Evolutionary conservation across 805 yeast genomes (phyloP).

Genomic region (Pichia sporocuriosa): DNA sequence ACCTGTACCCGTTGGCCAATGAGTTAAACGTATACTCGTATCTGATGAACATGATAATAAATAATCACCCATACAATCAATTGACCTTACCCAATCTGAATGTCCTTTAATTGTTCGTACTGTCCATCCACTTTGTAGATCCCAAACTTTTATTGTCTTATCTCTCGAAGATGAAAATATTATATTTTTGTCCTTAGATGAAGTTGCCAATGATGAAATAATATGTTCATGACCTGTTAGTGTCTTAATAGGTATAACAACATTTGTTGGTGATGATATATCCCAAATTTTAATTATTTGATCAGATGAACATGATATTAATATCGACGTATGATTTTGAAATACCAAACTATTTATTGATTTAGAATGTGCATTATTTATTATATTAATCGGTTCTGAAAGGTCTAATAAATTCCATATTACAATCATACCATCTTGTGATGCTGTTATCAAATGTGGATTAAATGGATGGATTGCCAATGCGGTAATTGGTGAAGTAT

Average conservation of each 20-base stretch:
- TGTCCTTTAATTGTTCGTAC: constrained; percentile 66
- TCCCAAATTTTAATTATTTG: constrained; percentile 66
- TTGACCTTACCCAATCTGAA: constrained; percentile 74
- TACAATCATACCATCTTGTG: constrained; percentile 64
- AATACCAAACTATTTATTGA: constrained; percentile 53
- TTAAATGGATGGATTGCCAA: constrained; percentile 70
- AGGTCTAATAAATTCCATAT: constrained; percentile 65
- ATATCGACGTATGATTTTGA: constrained; percentile 33
- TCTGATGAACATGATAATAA: constrained; percentile 74
- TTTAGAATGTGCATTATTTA: constrained; percentile 69
- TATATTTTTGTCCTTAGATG: constrained; percentile 37
- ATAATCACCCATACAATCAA: constrained; percentile 42
- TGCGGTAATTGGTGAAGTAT: constrained; percentile 52
- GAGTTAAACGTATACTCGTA: constrained; percentile 62
- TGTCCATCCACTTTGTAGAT: constrained; percentile 61
- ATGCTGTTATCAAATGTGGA: constrained; percentile 57
- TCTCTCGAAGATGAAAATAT: constrained; percentile 63
- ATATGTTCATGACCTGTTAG: constrained; percentile 85
- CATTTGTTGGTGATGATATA: constrained; percentile 22
- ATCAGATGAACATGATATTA: constrained; percentile 49
- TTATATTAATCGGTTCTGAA: constrained; percentile 52
- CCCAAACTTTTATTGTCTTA: constrained; percentile 56
- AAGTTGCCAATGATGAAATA: constrained; percentile 56
- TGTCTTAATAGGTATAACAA: constrained; percentile 41
- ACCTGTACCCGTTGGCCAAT: constrained; percentile 59